phyloP scores from a whole-genome alignment of 2,329 filamentous ascomycete species.

The Chrysoporthe cubensis region DNA sequence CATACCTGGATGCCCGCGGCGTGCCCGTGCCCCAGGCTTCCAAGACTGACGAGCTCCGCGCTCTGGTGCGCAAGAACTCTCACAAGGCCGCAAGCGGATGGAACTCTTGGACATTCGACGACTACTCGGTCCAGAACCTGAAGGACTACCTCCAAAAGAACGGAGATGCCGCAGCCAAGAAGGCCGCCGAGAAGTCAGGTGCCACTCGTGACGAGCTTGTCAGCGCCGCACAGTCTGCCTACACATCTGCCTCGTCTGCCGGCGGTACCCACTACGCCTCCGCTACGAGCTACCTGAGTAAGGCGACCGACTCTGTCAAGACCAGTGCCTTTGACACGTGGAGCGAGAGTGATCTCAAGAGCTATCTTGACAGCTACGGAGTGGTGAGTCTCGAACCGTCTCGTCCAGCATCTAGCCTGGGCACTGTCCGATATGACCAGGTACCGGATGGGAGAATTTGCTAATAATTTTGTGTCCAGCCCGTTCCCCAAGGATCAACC shows the following conservation, averaged over 20 bases:
- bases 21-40: slow-evolving; percentile 73
- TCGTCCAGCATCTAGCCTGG: neutral
- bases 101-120: slow-evolving; percentile 79
- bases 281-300: slow-evolving; percentile 70
- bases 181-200: slow-evolving; percentile 64
- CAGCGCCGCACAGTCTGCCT: slow-evolving; percentile 64
- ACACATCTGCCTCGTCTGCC: slow-evolving; percentile 60
- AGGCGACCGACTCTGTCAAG: slow-evolving; percentile 69
- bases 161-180: slow-evolving; percentile 59
- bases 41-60: slow-evolving; percentile 74
- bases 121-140: slow-evolving; percentile 72
- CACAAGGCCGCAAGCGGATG: slow-evolving; percentile 72
- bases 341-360: slow-evolving; percentile 75
- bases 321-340: slow-evolving; percentile 71
- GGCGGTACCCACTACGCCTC: slow-evolving; percentile 66
- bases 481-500: slow-evolving; percentile 68
- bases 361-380: slow-evolving; percentile 80
- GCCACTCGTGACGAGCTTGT: slow-evolving; percentile 75
- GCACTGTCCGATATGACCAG: too few relatives aligned
- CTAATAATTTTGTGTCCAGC: slow-evolving; percentile 36
- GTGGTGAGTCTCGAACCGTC: slow-evolving; percentile 48
- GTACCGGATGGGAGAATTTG: neutral
- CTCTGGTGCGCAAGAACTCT: slow-evolving; percentile 72
- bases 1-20: slow-evolving; percentile 76
- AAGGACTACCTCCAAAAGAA: slow-evolving; percentile 59